Conservation (phyloP, 805 yeast species). For the Yamadazyma phyllophila region DNA sequence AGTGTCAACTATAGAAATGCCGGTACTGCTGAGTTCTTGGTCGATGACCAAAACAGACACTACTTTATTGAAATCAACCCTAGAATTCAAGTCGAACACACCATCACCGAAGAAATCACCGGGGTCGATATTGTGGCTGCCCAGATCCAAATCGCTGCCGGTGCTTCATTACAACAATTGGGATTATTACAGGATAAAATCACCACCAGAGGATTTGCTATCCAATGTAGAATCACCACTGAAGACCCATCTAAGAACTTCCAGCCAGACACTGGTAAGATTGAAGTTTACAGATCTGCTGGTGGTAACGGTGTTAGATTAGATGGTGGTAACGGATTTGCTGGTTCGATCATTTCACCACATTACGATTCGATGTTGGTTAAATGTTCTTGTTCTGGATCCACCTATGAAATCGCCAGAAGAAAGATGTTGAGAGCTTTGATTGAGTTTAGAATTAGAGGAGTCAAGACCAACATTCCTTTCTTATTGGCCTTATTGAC, state of each 20-base stretch:
- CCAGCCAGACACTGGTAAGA: constrained; percentile 98
- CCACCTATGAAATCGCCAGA: constrained; percentile 94
- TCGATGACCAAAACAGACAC: constrained; percentile 90
- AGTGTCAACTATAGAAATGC: constrained; percentile 92
- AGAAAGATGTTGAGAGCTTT: constrained; percentile 96
- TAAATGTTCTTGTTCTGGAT: constrained; percentile 95
- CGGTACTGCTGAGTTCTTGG: constrained; percentile 97
- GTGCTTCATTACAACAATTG: constrained; percentile 87
- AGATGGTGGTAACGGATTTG: constrained; percentile 98
- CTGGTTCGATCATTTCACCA: constrained; percentile 94
- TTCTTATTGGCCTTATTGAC: constrained; percentile 89
- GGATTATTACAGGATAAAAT: constrained; percentile 93
- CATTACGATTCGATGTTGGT: constrained; percentile 98
- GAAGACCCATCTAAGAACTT: constrained; percentile 96
- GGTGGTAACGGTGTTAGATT: constrained; percentile 99
- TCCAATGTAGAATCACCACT: constrained; percentile 98
- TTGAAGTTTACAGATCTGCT: constrained; percentile 95
- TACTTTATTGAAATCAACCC: constrained; percentile 98
- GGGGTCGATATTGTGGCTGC: constrained; percentile 98
- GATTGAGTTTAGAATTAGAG: constrained; percentile 97
- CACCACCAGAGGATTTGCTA: constrained; percentile 95
- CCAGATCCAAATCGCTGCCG: constrained; percentile 98
- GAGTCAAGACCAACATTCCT: constrained; percentile 98
- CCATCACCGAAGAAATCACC: constrained; percentile 97
- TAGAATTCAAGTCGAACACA: constrained; percentile 96